Percentiles rank a stretch among this genome's conserved stretches.
Conservation (phyloP, 2,329 filamentous ascomycete species). For the Xylariales sp. region DNA sequence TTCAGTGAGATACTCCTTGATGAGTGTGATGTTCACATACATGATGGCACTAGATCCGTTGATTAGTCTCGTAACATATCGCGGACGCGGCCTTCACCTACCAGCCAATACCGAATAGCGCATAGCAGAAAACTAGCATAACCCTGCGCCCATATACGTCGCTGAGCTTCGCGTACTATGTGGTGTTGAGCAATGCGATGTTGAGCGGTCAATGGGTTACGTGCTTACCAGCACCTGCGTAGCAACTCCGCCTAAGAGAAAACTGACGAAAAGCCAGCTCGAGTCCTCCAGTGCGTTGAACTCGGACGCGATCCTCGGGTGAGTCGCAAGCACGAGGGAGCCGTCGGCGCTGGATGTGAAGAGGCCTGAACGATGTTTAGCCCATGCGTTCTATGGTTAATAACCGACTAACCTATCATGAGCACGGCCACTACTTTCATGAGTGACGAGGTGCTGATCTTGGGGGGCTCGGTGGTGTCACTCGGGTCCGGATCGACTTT, state of each 20-base stretch:
- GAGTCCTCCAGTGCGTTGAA: conserved; percentile 68
- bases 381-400: background rate
- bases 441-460: conserved; percentile 29
- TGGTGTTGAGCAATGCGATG: background rate
- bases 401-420: conserved; percentile 29
- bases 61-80: conserved; percentile 9
- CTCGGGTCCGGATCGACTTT: background rate
- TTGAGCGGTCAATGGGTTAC: background rate
- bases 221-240: conserved; percentile 63
- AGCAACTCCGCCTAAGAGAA: conserved; percentile 62
- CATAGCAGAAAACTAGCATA: conserved; percentile 61
- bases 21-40: conserved; percentile 22
- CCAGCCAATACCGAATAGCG: conserved; percentile 62
- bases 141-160: conserved; percentile 68
- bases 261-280: conserved; percentile 67
- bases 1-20: conserved; percentile 23
- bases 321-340: conserved; percentile 74
- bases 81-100: conserved; percentile 45
- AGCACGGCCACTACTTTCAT: conserved; percentile 32
- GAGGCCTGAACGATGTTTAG: conserved; percentile 52
- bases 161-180: conserved; percentile 65
- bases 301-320: conserved; percentile 70
- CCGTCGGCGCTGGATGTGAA: conserved; percentile 74
- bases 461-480: background rate
- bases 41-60: conserved; percentile 35